These are phyloP conservation scores for Phoma sp. DNA, from an alignment of 2,329 filamentous ascomycete species.

Conservation along the genomic window DNA sequence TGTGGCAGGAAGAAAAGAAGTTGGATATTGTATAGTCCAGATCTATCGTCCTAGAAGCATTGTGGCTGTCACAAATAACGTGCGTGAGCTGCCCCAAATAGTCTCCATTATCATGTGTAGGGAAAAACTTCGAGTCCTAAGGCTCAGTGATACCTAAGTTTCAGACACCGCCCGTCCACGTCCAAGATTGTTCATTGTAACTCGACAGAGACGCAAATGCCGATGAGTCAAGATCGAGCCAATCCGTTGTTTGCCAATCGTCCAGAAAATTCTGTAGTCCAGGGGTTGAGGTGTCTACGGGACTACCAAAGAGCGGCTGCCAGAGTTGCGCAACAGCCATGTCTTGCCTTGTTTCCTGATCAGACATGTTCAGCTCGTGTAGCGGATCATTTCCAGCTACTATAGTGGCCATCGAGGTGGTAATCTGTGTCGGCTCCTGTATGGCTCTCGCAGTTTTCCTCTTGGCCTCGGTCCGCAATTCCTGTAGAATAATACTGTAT, in stretches of 20 bases:
- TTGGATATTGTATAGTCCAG: too few relatives aligned
- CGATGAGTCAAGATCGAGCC: slow-evolving; percentile 45
- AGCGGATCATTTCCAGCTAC: background rate
- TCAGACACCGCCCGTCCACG: slow-evolving; percentile 14
- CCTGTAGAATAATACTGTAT: slow-evolving; percentile 59
- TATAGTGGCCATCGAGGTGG: background rate
- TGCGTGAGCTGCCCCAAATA: too few relatives aligned
- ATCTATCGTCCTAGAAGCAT: too few relatives aligned
- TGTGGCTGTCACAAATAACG: too few relatives aligned
- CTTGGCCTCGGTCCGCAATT: slow-evolving; percentile 53
- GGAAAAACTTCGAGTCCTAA: too few relatives aligned
- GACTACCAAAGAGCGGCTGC: slow-evolving; percentile 32
- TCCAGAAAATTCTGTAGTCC: slow-evolving; percentile 33
- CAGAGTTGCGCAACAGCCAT: slow-evolving; percentile 14
- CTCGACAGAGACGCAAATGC: slow-evolving; percentile 31
- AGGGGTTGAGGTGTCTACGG: slow-evolving; percentile 23
- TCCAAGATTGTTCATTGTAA: slow-evolving; percentile 9
- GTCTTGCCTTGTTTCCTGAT: background rate
- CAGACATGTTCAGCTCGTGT: background rate
- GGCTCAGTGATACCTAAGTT: background rate
- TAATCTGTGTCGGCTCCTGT: slow-evolving; percentile 10
- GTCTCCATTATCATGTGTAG: too few relatives aligned
- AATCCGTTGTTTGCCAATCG: slow-evolving; percentile 45
- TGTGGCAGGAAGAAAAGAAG: too few relatives aligned
- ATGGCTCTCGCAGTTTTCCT: slow-evolving; percentile 23